A percentile compares a stretch with the other conserved stretches of the same genome.
Evolutionary conservation across 106 monocot species (phyloP).

Genomic region (Dendrobium nobile): DNA sequence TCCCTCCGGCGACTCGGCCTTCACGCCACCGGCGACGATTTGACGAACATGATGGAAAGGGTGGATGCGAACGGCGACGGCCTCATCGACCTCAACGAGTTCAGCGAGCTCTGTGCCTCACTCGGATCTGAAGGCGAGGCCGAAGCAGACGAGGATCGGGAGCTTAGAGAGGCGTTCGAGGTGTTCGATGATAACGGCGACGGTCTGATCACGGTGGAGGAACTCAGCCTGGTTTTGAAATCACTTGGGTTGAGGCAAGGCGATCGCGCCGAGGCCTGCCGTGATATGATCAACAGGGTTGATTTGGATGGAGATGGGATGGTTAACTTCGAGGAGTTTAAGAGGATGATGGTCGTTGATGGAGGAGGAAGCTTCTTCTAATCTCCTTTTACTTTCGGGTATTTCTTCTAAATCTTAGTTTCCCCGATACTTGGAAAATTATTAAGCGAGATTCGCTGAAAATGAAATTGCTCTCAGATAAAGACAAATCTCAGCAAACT

Average conservation of each 20-base stretch:
- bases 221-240: conserved; percentile 31
- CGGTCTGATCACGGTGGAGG: conserved; percentile 53
- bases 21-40: conserved; percentile 13
- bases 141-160: conserved; percentile 16
- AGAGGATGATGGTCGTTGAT: conserved; percentile 51
- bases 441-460: not conserved
- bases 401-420: not conserved
- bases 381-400: not conserved
- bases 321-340: conserved; percentile 67
- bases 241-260: conserved; percentile 33
- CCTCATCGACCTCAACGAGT: conserved; percentile 45
- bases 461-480: not conserved
- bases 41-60: conserved; percentile 26
- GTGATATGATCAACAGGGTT: conserved; percentile 51
- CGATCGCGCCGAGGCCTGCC: conserved; percentile 29
- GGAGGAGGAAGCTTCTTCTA: not conserved
- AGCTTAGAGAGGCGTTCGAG: conserved; percentile 46
- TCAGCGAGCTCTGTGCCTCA: conserved; percentile 29
- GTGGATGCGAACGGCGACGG: conserved; percentile 45
- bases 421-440: not conserved
- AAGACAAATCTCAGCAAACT: not conserved
- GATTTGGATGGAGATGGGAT: conserved; percentile 66
- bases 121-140: not conserved
- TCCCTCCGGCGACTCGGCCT: conserved; percentile 34
- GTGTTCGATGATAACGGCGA: conserved; percentile 54